phyloP scores from a whole-genome alignment of 192 early-diverging fungal species.

The Podila minutissima region DNA sequence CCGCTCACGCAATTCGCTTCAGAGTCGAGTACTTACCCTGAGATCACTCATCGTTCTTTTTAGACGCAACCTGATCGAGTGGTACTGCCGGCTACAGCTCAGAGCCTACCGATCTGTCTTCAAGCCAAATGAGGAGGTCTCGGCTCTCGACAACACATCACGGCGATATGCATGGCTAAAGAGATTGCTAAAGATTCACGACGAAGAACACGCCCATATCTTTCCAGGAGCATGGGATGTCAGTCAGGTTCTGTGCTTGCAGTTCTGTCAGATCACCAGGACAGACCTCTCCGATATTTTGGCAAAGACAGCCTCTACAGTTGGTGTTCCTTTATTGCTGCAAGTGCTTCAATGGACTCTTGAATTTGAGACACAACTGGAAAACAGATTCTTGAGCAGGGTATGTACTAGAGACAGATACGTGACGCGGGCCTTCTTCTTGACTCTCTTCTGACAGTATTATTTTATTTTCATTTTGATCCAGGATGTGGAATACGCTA shows the following conservation, averaged over 20 bases:
- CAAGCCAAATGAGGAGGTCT: conserved; percentile 74
- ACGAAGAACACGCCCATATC: conserved; percentile 85
- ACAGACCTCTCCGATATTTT: conserved; percentile 76
- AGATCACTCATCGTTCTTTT: neutral
- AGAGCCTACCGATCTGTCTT: conserved; percentile 87
- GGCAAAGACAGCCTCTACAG: conserved; percentile 55
- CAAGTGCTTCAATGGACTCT: conserved; percentile 82
- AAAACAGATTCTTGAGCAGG: conserved; percentile 71
- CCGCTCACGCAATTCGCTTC: neutral
- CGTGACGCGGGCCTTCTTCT: neutral
- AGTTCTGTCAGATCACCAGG: conserved; percentile 88
- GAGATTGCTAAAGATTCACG: conserved; percentile 85
- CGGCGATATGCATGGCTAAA: conserved; percentile 95
- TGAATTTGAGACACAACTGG: conserved; percentile 91
- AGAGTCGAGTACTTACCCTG: too few species aligned
- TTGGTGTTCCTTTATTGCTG: conserved; percentile 80
- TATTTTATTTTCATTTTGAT: neutral
- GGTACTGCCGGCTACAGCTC: conserved; percentile 87
- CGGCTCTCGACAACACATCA: conserved; percentile 86
- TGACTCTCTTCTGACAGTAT: too few species aligned
- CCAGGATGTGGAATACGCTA: conserved; percentile 34
- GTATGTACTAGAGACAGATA: conserved; percentile 15
- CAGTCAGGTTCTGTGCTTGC: conserved; percentile 70
- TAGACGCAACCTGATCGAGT: conserved; percentile 67
- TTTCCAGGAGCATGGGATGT: conserved; percentile 88